Evolutionary conservation across 257 asterid species (phyloP).

Genomic region (Ehretia macrophylla): DNA sequence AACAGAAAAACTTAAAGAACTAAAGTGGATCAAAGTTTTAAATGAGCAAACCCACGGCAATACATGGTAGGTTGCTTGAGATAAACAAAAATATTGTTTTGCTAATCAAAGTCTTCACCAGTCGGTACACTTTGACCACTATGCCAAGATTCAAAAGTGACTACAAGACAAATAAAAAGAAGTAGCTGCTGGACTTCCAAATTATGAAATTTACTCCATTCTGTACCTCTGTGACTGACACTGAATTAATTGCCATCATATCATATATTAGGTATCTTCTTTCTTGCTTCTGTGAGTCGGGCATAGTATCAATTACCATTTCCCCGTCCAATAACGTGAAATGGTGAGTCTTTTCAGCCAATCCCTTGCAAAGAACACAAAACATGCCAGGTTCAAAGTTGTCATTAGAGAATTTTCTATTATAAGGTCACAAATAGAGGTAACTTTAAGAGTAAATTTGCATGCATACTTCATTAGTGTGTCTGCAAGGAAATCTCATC

Average conservation of each 20-base stretch:
- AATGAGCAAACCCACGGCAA: too few relatives aligned
- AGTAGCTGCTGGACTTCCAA: too few relatives aligned
- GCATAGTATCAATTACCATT: constrained; percentile 87
- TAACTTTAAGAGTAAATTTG: constrained; percentile 6
- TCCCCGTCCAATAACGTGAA: constrained; percentile 98
- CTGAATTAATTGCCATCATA: constrained; percentile 83
- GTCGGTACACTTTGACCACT: too few relatives aligned
- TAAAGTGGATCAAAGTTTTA: too few relatives aligned
- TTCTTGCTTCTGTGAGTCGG: constrained; percentile 74
- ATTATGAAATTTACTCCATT: background rate
- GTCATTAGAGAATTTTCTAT: too few relatives aligned
- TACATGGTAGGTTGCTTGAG: too few relatives aligned
- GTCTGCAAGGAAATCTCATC: constrained; percentile 93
- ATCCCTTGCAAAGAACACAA: constrained; percentile 43
- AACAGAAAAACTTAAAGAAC: too few relatives aligned
- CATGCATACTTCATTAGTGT: constrained; percentile 55
- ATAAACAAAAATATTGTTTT: too few relatives aligned
- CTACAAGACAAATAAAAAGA: too few relatives aligned
- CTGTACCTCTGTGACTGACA: constrained; percentile 77
- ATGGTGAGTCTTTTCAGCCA: constrained; percentile 71
- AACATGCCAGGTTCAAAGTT: background rate
- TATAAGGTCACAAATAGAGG: constrained; percentile 8
- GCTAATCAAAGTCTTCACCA: too few relatives aligned
- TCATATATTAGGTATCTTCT: constrained; percentile 96
- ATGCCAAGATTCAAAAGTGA: too few relatives aligned